Conservation (phyloP, 768 basidiomycete genomes). For the Kwoniella sp. region DNA sequence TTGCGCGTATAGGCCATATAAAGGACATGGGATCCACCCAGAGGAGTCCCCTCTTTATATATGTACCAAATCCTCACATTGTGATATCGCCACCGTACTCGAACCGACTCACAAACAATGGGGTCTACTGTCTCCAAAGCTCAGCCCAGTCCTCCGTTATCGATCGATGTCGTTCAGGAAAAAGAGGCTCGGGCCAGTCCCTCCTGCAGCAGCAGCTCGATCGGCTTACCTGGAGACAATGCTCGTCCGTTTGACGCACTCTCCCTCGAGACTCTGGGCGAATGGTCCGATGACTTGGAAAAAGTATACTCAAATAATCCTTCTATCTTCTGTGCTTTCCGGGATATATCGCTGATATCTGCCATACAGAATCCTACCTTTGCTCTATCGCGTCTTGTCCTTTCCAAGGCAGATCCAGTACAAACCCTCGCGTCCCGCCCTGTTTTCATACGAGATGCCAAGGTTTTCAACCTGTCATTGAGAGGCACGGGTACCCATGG, state of each 20-base stretch:
- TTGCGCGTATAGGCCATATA: neutral
- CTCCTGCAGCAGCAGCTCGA: neutral
- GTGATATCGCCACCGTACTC: too few relatives aligned
- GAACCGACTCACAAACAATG: slow-evolving; percentile 7
- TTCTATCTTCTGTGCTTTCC: too few relatives aligned
- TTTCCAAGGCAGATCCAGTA: slow-evolving; percentile 50
- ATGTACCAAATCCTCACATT: neutral
- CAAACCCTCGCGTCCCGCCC: slow-evolving; percentile 44
- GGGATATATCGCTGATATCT: slow-evolving; percentile 3
- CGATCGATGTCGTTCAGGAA: slow-evolving; percentile 2
- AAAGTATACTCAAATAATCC: too few relatives aligned
- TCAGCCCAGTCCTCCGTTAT: neutral
- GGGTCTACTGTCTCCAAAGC: slow-evolving; percentile 11
- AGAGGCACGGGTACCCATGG: slow-evolving; percentile 57
- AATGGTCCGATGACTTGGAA: slow-evolving; percentile 47
- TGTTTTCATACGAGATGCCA: slow-evolving; percentile 40
- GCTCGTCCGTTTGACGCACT: slow-evolving; percentile 16
- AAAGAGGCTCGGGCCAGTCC: neutral
- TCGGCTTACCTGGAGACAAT: neutral
- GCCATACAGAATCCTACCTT: slow-evolving; percentile 40
- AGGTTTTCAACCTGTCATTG: slow-evolving; percentile 76
- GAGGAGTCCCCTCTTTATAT: neutral
- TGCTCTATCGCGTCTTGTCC: slow-evolving; percentile 47
- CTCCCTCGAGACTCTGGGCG: slow-evolving; percentile 29
- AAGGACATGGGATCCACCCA: neutral